These are phyloP conservation scores for Arthromyces matolae DNA, from an alignment of 768 basidiomycete genomes.

Conservation along the genomic window DNA sequence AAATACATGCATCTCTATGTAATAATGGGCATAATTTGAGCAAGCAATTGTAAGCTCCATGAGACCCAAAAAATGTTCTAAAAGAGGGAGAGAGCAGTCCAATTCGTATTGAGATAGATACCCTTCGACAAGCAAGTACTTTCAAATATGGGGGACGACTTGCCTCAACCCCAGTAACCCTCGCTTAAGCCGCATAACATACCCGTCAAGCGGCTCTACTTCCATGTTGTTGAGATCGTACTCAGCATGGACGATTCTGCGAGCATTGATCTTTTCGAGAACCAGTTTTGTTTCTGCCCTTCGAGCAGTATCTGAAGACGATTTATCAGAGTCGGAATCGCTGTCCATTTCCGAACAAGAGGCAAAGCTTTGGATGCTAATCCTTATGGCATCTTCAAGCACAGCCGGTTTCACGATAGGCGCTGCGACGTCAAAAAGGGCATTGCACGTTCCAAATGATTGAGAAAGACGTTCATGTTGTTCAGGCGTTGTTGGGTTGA, in stretches of 20 bases:
- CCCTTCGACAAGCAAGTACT: no score
- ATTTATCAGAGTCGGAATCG: conserved; percentile 16
- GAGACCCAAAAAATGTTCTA: no score
- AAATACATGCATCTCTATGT: no score
- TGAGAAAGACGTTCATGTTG: conserved; percentile 43
- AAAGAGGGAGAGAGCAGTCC: no score
- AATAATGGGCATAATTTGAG: no score
- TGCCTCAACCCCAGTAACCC: conserved; percentile 53
- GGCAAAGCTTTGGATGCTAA: conserved; percentile 12
- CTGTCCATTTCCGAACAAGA: conserved; percentile 9
- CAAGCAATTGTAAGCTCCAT: no score
- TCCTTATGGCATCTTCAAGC: conserved; percentile 33
- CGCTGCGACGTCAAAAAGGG: conserved; percentile 50
- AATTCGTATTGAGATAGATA: no score
- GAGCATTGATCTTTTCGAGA: conserved; percentile 65
- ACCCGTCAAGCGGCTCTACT: conserved; percentile 57
- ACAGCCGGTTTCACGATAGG: conserved; percentile 45
- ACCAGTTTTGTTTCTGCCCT: conserved; percentile 47
- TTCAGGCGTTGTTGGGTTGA: conserved; percentile 65
- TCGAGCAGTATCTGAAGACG: conserved; percentile 34
- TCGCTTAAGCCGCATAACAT: conserved; percentile 49
- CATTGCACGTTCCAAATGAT: conserved; percentile 26
- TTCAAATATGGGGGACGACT: conserved; percentile 5
- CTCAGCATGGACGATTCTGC: conserved; percentile 66
- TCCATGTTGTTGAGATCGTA: conserved; percentile 68